Evolutionary conservation across 228 moss, liverwort and hornwort genomes (phyloP), one percentile per base, ranked within the genome.

Genomic region (Sphagnum fallax): DNA sequence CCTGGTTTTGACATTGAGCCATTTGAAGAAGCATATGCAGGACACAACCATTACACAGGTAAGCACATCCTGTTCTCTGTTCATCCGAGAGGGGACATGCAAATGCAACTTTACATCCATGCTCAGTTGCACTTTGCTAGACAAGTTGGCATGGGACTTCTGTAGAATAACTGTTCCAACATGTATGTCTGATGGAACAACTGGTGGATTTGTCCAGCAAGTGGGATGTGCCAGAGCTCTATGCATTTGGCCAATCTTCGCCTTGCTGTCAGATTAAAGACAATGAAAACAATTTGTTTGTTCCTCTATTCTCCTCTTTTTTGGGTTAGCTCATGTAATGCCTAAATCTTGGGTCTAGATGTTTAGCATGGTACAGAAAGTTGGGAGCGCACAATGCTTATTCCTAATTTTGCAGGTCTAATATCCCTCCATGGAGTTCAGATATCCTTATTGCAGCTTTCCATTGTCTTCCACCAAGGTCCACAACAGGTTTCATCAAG

Each of bases 41-140:
- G 92, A 92, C 92, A 8, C 92, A 71, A 67, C 89, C 87, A 5
- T 88, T 89, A 71, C 80, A 83, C 84, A 92, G 83, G 94, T 94
- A 73, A 79, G 75, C 61, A 53, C 52, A 15, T 51, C 55, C 71
- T 47, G 16, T 74, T 59, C 61, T 70, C 58, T 11, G 16, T 67
- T 8, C 15, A 47, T 47, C 16, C 53, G 6, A 32, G 32, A 32
- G 32, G 32, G 32, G 32, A 32, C 32, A 32, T 32, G 32, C 32
- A 32, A 32, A 32, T 32, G 32, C 32, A 32, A 32, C 3, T 2
- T 32, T 32, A 32, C 32, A 32, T 32, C 32, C 32, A 32, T 32
- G 32, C 32, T 32, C 65, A 48, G 65, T 12, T 15, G 48, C 9
- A 5, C 16, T 48, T 12, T 5, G 11, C 59, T 15, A 60, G 11